Evolutionary conservation across 768 basidiomycete genomes (phyloP).

Genomic region (Lanmaoa pseudosensibilis): DNA sequence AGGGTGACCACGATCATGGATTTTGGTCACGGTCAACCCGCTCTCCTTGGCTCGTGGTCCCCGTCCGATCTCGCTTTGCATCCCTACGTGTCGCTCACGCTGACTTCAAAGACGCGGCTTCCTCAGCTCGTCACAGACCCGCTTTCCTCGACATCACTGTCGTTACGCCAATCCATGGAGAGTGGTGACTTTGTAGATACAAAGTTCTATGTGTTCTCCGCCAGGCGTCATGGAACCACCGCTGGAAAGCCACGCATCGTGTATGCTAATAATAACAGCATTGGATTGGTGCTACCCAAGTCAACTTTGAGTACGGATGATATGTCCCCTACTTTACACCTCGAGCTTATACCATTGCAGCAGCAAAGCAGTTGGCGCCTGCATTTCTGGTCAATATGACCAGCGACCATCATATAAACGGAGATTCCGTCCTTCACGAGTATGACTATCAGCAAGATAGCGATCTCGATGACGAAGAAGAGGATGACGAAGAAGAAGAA

Average conservation of each 20-base stretch:
- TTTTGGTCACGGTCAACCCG: constrained; percentile 29
- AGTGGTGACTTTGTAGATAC: constrained; percentile 30
- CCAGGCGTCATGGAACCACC: constrained; percentile 6
- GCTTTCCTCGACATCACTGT: constrained; percentile 16
- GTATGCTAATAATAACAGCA: constrained; percentile 25
- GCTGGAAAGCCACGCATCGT: constrained; percentile 25
- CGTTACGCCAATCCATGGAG: constrained; percentile 24
- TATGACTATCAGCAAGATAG: constrained; percentile 32
- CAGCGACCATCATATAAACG: constrained; percentile 18
- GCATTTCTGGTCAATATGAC: constrained; percentile 25
- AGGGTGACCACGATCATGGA: constrained; percentile 19
- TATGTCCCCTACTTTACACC: neutral
- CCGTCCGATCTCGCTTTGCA: constrained; percentile 5
- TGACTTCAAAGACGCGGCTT: constrained; percentile 18
- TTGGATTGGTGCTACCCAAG: constrained; percentile 19
- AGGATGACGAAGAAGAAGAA: neutral
- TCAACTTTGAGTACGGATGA: constrained; percentile 8
- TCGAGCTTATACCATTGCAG: constrained; percentile 6
- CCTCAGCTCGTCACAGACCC: constrained; percentile 13
- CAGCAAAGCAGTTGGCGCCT: constrained; percentile 5
- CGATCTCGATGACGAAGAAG: constrained; percentile 30
- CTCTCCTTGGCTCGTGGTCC: constrained; percentile 27
- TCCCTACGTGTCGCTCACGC: constrained; percentile 25
- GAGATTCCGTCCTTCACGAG: constrained; percentile 24
- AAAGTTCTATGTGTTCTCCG: constrained; percentile 31